These are phyloP conservation scores for Trametes sanguinea DNA, from an alignment of 768 basidiomycete genomes.

Conservation along the genomic window DNA sequence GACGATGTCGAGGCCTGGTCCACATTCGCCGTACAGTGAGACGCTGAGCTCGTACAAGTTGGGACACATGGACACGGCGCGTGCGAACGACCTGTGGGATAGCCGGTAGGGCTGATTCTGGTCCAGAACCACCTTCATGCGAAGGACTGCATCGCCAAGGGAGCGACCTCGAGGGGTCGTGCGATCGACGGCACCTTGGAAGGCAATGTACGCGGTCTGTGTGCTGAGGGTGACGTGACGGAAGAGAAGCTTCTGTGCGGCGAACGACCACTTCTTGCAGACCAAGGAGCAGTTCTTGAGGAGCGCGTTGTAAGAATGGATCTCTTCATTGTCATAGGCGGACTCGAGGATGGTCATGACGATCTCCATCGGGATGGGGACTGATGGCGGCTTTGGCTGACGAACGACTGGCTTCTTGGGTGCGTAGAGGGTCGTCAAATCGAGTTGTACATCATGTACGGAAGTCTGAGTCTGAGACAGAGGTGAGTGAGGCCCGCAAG, in stretches of 20 bases:
- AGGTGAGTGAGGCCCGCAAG: background rate
- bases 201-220: constrained; percentile 54
- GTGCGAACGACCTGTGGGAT: constrained; percentile 56
- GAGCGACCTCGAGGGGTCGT: constrained; percentile 48
- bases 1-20: constrained; percentile 51
- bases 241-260: constrained; percentile 68
- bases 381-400: constrained; percentile 22
- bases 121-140: constrained; percentile 61
- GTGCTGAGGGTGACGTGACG: constrained; percentile 54
- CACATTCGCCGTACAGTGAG: constrained; percentile 58
- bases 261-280: constrained; percentile 64
- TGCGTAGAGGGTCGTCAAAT: constrained; percentile 36
- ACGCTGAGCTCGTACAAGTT: constrained; percentile 58
- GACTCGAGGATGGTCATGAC: constrained; percentile 63
- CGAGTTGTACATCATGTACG: constrained; percentile 17
- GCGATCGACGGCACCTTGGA: constrained; percentile 52
- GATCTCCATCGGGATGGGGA: constrained; percentile 60
- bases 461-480: background rate
- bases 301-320: constrained; percentile 41
- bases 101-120: constrained; percentile 65
- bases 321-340: constrained; percentile 44
- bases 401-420: constrained; percentile 25
- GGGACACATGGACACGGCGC: constrained; percentile 59
- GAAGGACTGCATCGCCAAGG: constrained; percentile 54
- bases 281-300: constrained; percentile 61